A percentile compares a stretch with the other conserved stretches of the same genome.
phyloP scores from a whole-genome alignment of 2,329 filamentous ascomycete species.

The Penicillium hesseltinei region DNA sequence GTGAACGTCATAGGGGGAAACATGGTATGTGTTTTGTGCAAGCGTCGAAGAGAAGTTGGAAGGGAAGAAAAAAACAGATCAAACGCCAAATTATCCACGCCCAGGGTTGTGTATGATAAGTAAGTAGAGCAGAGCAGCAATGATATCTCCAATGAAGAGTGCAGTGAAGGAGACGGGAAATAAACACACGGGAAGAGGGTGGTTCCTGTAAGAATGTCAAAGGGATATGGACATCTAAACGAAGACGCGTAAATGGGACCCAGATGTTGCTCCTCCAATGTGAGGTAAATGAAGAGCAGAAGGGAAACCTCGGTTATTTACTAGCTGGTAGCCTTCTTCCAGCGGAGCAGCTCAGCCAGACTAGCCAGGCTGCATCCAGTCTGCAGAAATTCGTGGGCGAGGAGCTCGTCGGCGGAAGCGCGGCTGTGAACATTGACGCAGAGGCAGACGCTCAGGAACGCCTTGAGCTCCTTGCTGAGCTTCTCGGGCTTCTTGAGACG shows the following conservation, averaged over 20 bases:
- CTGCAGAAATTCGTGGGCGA: conserved; percentile 91
- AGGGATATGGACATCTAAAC: conserved; percentile 23
- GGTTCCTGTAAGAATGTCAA: conserved; percentile 25
- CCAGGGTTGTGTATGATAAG: conserved; percentile 24
- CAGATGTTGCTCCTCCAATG: conserved; percentile 34
- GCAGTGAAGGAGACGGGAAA: conserved; percentile 1
- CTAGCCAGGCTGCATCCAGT: conserved; percentile 81
- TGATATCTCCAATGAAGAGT: conserved; percentile 1
- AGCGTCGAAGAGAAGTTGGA: neutral
- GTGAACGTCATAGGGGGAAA: conserved; percentile 15
- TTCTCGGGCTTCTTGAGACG: conserved; percentile 98
- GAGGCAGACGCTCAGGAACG: conserved; percentile 91
- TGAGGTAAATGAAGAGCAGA: conserved; percentile 12
- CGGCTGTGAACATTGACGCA: conserved; percentile 95
- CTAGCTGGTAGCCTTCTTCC: conserved; percentile 46
- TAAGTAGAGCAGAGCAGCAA: neutral
- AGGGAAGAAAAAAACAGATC: conserved; percentile 2
- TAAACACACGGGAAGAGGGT: neutral
- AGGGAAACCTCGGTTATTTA: conserved; percentile 19
- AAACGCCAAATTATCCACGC: conserved; percentile 35
- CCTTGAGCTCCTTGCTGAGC: conserved; percentile 95
- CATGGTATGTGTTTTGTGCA: conserved; percentile 18
- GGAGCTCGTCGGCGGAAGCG: conserved; percentile 83
- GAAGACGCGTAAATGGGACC: conserved; percentile 29
- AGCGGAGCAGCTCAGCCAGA: conserved; percentile 82